phyloP scores from a whole-genome alignment of 495 filamentous ascomycete species.

The Aspergillus biplanus region DNA sequence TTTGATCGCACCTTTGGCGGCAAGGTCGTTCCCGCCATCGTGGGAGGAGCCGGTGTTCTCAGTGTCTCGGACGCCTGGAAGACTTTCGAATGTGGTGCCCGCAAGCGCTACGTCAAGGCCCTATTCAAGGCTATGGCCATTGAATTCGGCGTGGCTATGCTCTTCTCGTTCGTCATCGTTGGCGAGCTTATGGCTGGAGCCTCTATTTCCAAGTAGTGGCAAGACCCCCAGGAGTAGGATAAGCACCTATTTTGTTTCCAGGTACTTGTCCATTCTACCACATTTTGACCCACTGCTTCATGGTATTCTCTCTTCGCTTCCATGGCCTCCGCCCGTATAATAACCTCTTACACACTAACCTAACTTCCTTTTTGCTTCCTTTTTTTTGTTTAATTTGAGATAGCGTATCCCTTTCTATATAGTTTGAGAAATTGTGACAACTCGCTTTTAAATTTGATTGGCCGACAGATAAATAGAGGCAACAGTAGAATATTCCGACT shows the following conservation, averaged over 20 bases:
- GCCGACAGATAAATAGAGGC: too few relatives aligned
- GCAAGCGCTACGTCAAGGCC: conserved; percentile 67
- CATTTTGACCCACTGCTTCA: neutral
- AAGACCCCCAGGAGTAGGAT: too few relatives aligned
- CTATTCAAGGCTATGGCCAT: conserved; percentile 66
- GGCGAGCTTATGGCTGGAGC: conserved; percentile 39
- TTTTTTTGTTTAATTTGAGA: too few relatives aligned
- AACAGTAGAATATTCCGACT: too few relatives aligned
- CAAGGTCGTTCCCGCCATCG: conserved; percentile 59
- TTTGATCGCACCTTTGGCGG: conserved; percentile 73
- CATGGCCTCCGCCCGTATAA: too few relatives aligned
- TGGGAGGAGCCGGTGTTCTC: conserved; percentile 70
- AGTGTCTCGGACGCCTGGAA: conserved; percentile 72
- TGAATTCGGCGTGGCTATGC: conserved; percentile 44
- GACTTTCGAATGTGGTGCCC: conserved; percentile 67
- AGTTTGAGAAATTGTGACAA: too few relatives aligned
- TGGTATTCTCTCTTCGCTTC: neutral
- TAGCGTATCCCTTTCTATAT: too few relatives aligned
- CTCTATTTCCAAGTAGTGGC: neutral
- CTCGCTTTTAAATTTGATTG: too few relatives aligned
- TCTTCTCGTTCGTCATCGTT: conserved; percentile 43
- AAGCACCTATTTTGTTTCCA: neutral
- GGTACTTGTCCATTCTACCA: neutral
- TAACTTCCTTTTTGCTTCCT: too few relatives aligned
- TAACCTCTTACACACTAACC: too few relatives aligned